Evolutionary conservation across 2,329 filamentous ascomycete genomes (phyloP).

Genomic region (Talaromyces sp.): DNA sequence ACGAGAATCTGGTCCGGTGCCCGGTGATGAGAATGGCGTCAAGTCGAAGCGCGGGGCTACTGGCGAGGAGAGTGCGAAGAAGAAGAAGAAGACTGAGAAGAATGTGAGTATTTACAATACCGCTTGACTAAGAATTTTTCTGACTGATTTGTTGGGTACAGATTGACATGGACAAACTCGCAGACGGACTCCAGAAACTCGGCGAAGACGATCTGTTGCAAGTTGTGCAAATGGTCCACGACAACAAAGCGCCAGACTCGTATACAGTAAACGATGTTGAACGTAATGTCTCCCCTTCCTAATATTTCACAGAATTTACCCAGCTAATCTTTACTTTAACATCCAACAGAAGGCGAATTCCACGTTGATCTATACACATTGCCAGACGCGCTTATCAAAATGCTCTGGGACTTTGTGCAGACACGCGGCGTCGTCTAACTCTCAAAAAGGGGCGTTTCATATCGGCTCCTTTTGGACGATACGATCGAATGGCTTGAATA

Average conservation of each 20-base stretch:
- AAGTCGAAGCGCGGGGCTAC: constrained; percentile 61
- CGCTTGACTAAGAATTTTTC: neutral
- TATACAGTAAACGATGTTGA: constrained; percentile 98
- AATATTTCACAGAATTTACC: neutral
- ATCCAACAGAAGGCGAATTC: constrained; percentile 78
- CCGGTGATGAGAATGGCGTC: constrained; percentile 65
- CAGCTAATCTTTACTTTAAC: neutral
- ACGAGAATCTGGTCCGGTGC: constrained; percentile 81
- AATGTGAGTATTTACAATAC: constrained; percentile 41
- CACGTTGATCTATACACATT: constrained; percentile 98
- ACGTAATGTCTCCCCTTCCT: constrained; percentile 59
- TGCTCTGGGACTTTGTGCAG: constrained; percentile 84
- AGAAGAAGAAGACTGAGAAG: constrained; percentile 69
- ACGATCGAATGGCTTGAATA: neutral
- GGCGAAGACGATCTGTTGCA: constrained; percentile 90
- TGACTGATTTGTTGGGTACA: constrained; percentile 27
- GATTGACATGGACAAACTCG: constrained; percentile 94
- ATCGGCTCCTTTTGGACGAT: neutral
- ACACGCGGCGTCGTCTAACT: constrained; percentile 44
- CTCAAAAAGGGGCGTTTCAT: neutral
- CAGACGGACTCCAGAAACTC: constrained; percentile 83
- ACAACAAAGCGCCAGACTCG: constrained; percentile 90
- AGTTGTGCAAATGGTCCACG: constrained; percentile 96
- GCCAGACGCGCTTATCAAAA: constrained; percentile 82
- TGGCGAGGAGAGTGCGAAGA: constrained; percentile 66